Conservation (phyloP, 2,329 filamentous ascomycete species). For the Talaromyces sp. region DNA sequence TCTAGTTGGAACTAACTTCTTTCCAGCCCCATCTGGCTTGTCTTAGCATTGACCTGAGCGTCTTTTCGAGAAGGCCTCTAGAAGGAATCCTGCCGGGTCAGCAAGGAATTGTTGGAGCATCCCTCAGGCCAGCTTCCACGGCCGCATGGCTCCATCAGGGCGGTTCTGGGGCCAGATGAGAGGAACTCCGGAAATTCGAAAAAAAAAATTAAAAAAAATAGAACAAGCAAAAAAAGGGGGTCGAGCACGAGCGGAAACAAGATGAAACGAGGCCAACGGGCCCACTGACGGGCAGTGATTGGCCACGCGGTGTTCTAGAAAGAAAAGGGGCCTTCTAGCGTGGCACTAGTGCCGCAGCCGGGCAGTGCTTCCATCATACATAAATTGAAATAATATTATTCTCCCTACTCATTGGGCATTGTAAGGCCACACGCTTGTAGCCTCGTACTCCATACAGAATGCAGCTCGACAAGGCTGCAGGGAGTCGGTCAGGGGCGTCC, state of each 20-base stretch:
- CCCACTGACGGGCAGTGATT: background rate
- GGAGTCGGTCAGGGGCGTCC: too few species aligned
- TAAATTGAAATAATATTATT: background rate
- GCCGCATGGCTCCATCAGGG: background rate
- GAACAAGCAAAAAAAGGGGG: background rate
- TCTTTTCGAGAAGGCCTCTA: constrained; percentile 13
- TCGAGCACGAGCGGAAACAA: background rate
- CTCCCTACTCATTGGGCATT: too few species aligned
- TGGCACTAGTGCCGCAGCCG: background rate
- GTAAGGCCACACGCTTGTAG: too few species aligned
- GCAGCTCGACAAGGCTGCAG: background rate
- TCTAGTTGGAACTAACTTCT: background rate
- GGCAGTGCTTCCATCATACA: background rate
- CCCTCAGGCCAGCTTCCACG: background rate
- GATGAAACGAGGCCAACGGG: background rate
- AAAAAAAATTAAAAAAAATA: background rate
- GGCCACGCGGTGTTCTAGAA: background rate
- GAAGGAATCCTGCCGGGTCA: constrained; percentile 5
- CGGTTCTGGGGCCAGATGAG: background rate
- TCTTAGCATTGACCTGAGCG: background rate
- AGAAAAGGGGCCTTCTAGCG: background rate
- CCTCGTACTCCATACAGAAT: too few species aligned
- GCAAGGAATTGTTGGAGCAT: background rate
- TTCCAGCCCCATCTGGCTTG: background rate
- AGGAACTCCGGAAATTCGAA: background rate